These are phyloP conservation scores for Rubroshorea leprosula DNA, from an alignment of 345 rosid genomes.

Conservation along the genomic window DNA sequence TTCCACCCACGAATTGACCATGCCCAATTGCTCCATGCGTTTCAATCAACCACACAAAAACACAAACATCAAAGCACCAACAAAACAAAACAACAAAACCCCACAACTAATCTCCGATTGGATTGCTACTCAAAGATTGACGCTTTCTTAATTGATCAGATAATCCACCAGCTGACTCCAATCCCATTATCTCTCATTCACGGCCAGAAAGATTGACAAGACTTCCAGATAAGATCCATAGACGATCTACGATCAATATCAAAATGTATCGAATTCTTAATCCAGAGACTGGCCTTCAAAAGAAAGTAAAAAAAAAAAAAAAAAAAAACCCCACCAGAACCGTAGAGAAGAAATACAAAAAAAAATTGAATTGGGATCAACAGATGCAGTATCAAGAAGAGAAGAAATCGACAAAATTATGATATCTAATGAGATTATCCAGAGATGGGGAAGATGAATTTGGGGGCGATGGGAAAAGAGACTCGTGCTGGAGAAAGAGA, in stretches of 20 bases:
- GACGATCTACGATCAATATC: conserved; percentile 21
- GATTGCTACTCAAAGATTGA: conserved; percentile 21
- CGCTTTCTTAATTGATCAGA: conserved; percentile 19
- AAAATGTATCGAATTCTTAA: conserved; percentile 4
- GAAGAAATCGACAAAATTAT: neutral
- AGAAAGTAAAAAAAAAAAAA: neutral
- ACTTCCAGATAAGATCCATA: conserved; percentile 37
- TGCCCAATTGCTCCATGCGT: conserved; percentile 32
- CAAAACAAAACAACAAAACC: conserved; percentile 1
- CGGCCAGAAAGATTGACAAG: conserved; percentile 29
- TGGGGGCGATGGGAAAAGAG: neutral
- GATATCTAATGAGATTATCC: neutral
- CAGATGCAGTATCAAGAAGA: neutral
- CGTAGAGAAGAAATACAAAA: no score
- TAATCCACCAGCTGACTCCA: conserved; percentile 58
- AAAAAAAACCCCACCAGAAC: neutral
- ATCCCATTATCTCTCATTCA: conserved; percentile 60
- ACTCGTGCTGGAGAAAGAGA: conserved; percentile 7
- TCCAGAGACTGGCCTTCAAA: conserved; percentile 3
- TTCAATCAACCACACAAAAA: conserved; percentile 9
- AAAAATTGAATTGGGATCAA: neutral
- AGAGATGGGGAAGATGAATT: conserved; percentile 11
- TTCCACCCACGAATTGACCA: conserved; percentile 25
- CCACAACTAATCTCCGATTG: conserved; percentile 26
- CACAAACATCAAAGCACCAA: conserved; percentile 7